These are phyloP conservation scores for Rhinocladiella mackenziei DNA, from an alignment of 2,329 filamentous ascomycete species.

Conservation along the genomic window DNA sequence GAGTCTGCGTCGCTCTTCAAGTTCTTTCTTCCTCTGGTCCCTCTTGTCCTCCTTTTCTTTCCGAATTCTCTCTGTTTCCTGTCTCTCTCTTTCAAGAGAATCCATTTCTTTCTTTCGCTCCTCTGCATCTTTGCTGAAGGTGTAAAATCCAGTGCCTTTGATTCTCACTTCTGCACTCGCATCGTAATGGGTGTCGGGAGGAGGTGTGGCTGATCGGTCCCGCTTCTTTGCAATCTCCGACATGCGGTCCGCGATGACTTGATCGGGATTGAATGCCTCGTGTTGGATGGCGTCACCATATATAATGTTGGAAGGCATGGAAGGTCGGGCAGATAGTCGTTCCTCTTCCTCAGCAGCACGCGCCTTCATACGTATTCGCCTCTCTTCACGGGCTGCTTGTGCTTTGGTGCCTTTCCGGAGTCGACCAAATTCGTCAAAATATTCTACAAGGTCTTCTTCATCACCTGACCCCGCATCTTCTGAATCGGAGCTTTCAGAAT, in stretches of 20 bases:
- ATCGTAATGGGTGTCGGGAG: conserved; percentile 78
- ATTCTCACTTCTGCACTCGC: conserved; percentile 76
- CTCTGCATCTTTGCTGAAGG: conserved; percentile 74
- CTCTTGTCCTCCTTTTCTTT: conserved; percentile 54
- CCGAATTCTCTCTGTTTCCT: conserved; percentile 63
- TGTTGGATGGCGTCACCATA: conserved; percentile 81
- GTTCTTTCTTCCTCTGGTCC: conserved; percentile 56
- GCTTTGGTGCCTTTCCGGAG: conserved; percentile 66
- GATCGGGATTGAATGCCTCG: conserved; percentile 74
- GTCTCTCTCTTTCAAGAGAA: conserved; percentile 62
- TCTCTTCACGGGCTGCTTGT: conserved; percentile 62
- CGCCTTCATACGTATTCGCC: conserved; percentile 51
- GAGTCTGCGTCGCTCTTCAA: conserved; percentile 55
- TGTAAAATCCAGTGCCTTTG: conserved; percentile 88
- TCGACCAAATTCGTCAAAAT: conserved; percentile 89
- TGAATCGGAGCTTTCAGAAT: conserved; percentile 33
- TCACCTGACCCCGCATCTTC: conserved; percentile 41
- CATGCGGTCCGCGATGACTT: conserved; percentile 64
- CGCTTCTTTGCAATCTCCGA: conserved; percentile 70
- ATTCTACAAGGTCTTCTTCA: conserved; percentile 68
- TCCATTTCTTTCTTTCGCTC: conserved; percentile 70
- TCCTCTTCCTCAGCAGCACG: conserved; percentile 60
- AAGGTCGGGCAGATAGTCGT: conserved; percentile 58
- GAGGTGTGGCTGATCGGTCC: conserved; percentile 75
- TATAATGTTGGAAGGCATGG: conserved; percentile 66